Evolutionary conservation across 163 green algal species (phyloP), one percentile per base, ranked within the genome.

Genomic region (Prototheca stagnorum): DNA sequence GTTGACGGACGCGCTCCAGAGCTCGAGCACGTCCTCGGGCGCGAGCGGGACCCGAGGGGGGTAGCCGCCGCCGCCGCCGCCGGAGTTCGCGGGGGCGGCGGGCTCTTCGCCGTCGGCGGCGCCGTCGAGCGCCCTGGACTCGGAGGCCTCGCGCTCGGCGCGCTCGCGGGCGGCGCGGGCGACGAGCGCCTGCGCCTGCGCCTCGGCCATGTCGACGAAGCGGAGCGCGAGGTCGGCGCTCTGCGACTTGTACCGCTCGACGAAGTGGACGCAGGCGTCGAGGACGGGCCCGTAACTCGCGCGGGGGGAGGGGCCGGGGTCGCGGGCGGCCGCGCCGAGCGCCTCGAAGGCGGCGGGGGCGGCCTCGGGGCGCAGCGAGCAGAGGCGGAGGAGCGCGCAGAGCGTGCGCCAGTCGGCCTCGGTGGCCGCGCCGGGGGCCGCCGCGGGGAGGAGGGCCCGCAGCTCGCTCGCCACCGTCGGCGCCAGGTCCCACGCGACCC

Each of bases 351-450:
- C 51, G 21, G 52, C 41, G 14, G 57, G 34, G 2, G 49, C 49
- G 2, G 59, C 62, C 22, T 69, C 56, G 15, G 64, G 62, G 12
- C 45, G 45, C 37, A 51, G 61, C 48, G 39, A 68, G 19, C 74
- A 80, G 46, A 85, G 78, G 43, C 72, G 77, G 47, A 90, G 70
- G 15, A 94, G 66, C 16, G 57, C 59, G 42, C 67, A 78, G 3
- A 94, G 68, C 16, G 77, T 87, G 26, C 71, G 59, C 86, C 85
- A 94, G 25, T 74, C 75, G 43, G 68, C 65, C 36, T 78, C 72
- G 5, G 54, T 75, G 27, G 68, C 64, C 24, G 90, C 78, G 61
- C 82, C 75, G 0, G 63, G 57, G 1, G 72, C 74, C 17, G 53
- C 68, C 20, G 33, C 58, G 39, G 76, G 72, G 31, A 89, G 62